These are phyloP conservation scores for Scleroderma bovista DNA, from an alignment of 768 basidiomycete genomes.

Conservation along the genomic window DNA sequence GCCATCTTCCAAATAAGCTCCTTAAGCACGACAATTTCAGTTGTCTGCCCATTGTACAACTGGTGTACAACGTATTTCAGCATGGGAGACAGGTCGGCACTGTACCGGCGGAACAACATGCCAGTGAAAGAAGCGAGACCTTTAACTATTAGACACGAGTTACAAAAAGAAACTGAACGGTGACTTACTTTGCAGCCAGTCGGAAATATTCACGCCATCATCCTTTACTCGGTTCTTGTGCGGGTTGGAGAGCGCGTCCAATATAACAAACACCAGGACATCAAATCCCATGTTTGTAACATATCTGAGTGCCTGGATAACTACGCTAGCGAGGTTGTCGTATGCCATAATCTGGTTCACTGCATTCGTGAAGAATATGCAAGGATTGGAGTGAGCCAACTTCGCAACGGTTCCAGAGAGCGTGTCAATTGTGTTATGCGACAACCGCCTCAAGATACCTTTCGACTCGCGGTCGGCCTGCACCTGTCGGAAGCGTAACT, in stretches of 20 bases:
- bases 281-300: conserved; percentile 94
- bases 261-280: conserved; percentile 79
- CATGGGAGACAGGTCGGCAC: conserved; percentile 76
- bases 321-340: conserved; percentile 85
- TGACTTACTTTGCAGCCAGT: conserved; percentile 87
- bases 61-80: conserved; percentile 91
- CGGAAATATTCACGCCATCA: conserved; percentile 84
- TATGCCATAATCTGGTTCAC: conserved; percentile 96
- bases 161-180: neutral
- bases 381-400: conserved; percentile 90
- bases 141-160: conserved; percentile 29
- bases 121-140: conserved; percentile 92
- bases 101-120: conserved; percentile 84
- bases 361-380: conserved; percentile 82
- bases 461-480: conserved; percentile 88
- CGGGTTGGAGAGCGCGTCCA: conserved; percentile 84
- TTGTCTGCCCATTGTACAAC: conserved; percentile 73
- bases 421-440: conserved; percentile 76
- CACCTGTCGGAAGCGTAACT: conserved; percentile 71
- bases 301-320: conserved; percentile 85
- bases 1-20: conserved; percentile 96
- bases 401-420: conserved; percentile 88
- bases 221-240: conserved; percentile 79
- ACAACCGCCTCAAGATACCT: conserved; percentile 81
- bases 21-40: conserved; percentile 87